Evolutionary conservation across 768 basidiomycete genomes (phyloP).

Genomic region (Saitozyma sp.): DNA sequence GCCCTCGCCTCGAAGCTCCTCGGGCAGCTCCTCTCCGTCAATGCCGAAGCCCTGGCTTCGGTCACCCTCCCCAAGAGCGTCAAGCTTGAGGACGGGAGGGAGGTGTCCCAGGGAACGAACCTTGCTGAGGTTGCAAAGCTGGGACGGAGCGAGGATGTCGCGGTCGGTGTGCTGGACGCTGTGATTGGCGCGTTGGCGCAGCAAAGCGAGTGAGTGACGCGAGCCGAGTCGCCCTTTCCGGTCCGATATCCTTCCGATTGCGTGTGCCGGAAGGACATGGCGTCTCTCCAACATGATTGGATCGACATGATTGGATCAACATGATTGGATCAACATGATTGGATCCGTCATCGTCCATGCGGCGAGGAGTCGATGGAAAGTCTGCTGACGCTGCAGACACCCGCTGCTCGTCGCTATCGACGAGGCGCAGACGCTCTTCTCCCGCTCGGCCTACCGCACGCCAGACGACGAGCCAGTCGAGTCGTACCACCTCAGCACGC

Average conservation of each 20-base stretch:
- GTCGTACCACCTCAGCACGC: constrained; percentile 75
- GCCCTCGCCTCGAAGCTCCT: constrained; percentile 65
- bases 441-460: constrained; percentile 67
- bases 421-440: constrained; percentile 80
- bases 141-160: constrained; percentile 62
- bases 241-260: too few relatives aligned
- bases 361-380: not conserved
- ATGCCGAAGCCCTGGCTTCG: constrained; percentile 55
- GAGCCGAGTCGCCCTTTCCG: not conserved
- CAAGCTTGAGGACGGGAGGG: constrained; percentile 16
- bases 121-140: constrained; percentile 62
- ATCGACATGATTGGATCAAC: too few relatives aligned
- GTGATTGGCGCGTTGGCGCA: constrained; percentile 64
- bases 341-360: too few relatives aligned
- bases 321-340: too few relatives aligned
- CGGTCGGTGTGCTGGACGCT: constrained; percentile 62
- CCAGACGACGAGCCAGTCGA: constrained; percentile 69
- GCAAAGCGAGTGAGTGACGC: constrained; percentile 64
- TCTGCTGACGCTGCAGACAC: constrained; percentile 55
- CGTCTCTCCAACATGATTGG: too few relatives aligned
- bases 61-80: constrained; percentile 19
- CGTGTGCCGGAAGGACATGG: too few relatives aligned
- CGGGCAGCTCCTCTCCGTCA: constrained; percentile 64
- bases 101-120: constrained; percentile 12
- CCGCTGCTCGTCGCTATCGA: constrained; percentile 84